A percentile compares a stretch with the other conserved stretches of the same genome.
Evolutionary conservation across 139 green algal genomes (phyloP).

Genomic region (Desmodesmus armatus): DNA sequence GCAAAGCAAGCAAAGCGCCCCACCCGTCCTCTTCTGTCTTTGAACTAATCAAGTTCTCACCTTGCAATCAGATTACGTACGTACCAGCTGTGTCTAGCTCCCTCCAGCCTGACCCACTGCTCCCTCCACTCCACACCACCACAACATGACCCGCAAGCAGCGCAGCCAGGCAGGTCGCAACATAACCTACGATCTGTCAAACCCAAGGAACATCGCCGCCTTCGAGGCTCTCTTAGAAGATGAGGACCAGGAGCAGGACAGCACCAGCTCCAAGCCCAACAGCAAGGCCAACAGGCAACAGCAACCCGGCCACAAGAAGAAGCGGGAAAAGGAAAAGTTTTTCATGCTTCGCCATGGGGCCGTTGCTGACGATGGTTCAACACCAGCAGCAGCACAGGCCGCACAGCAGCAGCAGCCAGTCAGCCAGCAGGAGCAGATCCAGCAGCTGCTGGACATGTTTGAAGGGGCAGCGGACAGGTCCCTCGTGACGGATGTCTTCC

Average conservation of each 20-base stretch:
- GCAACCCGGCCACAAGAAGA: not conserved
- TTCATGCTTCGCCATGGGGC: conserved; percentile 37
- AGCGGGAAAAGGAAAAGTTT: conserved; percentile 41
- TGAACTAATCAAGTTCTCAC: too few species aligned
- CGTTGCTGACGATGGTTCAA: not conserved
- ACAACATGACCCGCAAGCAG: conserved; percentile 46
- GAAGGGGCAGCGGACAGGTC: not conserved
- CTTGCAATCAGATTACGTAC: too few species aligned
- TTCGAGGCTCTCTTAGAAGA: conserved; percentile 32
- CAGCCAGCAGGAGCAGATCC: not conserved
- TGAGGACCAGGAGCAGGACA: conserved; percentile 7
- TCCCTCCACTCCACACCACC: conserved; percentile 5
- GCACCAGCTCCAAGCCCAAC: too few species aligned
- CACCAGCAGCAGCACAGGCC: too few species aligned
- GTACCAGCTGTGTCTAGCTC: too few species aligned
- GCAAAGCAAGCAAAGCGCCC: too few species aligned
- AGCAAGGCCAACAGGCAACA: not conserved
- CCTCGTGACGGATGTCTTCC: conserved; percentile 12
- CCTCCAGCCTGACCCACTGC: not conserved
- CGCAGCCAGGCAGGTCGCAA: not conserved
- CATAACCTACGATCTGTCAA: conserved; percentile 14
- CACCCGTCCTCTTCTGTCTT: too few species aligned
- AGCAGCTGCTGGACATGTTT: conserved; percentile 6
- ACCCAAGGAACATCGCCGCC: conserved; percentile 4
- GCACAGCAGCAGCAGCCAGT: not conserved